Conservation (phyloP, 805 yeast species). For the Candida yuanshanica region DNA sequence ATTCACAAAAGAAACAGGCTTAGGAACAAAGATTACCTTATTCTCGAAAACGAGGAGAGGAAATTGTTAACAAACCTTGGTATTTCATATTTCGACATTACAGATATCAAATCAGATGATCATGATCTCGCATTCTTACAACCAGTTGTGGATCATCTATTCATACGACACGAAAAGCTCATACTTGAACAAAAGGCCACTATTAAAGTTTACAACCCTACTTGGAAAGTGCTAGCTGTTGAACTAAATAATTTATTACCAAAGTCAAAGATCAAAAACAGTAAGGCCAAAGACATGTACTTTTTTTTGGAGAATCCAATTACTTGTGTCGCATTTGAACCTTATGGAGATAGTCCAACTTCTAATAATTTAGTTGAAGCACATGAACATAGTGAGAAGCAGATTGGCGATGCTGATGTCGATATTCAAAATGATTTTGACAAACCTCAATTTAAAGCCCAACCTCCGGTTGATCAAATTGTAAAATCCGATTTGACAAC, state of each 20-base stretch:
- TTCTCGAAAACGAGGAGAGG: slow-evolving; percentile 10
- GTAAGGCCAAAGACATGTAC: slow-evolving; percentile 47
- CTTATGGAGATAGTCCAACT: not conserved
- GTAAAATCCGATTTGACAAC: no score
- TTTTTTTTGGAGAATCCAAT: slow-evolving; percentile 42
- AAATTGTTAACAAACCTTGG: slow-evolving; percentile 5
- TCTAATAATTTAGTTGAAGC: no score
- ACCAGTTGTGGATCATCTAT: slow-evolving; percentile 13
- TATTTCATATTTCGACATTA: not conserved
- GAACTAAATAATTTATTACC: slow-evolving; percentile 28
- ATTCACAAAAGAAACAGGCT: slow-evolving; percentile 20
- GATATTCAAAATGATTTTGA: no score
- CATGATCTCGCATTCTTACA: slow-evolving; percentile 9
- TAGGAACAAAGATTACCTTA: not conserved
- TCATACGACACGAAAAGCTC: slow-evolving; percentile 3
- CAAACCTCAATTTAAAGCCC: no score
- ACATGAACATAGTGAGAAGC: no score
- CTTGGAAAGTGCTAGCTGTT: slow-evolving; percentile 26
- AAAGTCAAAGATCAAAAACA: slow-evolving; percentile 26
- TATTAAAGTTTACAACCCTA: slow-evolving; percentile 14
- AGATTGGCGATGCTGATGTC: no score
- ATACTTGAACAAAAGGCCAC: slow-evolving; percentile 8
- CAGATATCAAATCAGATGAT: not conserved
- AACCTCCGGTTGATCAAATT: no score
- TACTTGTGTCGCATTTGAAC: slow-evolving; percentile 32